phyloP scores from a whole-genome alignment of 1,284 basidiomycete species.

The Phenoliferia sp. region DNA sequence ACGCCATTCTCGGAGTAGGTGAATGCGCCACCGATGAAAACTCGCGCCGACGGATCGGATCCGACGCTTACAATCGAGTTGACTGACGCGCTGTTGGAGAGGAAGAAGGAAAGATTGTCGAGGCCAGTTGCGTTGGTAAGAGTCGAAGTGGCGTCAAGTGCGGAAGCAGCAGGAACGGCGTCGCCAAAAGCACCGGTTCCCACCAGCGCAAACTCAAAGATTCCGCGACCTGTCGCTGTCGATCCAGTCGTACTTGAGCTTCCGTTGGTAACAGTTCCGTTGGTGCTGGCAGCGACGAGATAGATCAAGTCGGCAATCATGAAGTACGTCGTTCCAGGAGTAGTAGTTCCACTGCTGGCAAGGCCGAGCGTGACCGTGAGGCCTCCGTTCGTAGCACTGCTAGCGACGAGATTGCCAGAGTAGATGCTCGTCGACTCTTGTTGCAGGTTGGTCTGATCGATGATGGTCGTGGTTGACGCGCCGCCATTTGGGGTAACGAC shows the following conservation, averaged over 20 bases:
- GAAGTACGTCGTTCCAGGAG: slow-evolving; percentile 60
- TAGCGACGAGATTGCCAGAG: slow-evolving; percentile 62
- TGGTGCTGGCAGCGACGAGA: slow-evolving; percentile 45
- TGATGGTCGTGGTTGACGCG: slow-evolving; percentile 49
- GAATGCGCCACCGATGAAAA: slow-evolving; percentile 78
- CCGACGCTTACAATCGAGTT: slow-evolving; percentile 57
- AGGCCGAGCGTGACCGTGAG: slow-evolving; percentile 31
- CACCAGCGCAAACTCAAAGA: slow-evolving; percentile 27
- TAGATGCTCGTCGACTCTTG: slow-evolving; percentile 67
- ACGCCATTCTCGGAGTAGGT: slow-evolving; percentile 35
- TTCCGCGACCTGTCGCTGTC: slow-evolving; percentile 16
- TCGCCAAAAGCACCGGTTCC: slow-evolving; percentile 26
- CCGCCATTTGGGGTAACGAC: slow-evolving; percentile 66
- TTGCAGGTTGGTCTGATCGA: slow-evolving; percentile 67
- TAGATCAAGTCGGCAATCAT: slow-evolving; percentile 74
- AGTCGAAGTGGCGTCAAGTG: slow-evolving; percentile 17
- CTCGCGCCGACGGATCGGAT: slow-evolving; percentile 42
- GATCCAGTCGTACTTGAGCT: neutral
- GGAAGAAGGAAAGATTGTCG: slow-evolving; percentile 21
- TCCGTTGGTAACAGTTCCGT: neutral
- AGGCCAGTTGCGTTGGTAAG: slow-evolving; percentile 25
- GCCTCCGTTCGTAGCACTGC: slow-evolving; percentile 48
- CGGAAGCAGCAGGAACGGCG: slow-evolving; percentile 1
- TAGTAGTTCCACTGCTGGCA: slow-evolving; percentile 60
- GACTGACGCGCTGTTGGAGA: slow-evolving; percentile 44